Evolutionary conservation across 169 alveolate species (phyloP).

Genomic region (Babesia sp.): DNA sequence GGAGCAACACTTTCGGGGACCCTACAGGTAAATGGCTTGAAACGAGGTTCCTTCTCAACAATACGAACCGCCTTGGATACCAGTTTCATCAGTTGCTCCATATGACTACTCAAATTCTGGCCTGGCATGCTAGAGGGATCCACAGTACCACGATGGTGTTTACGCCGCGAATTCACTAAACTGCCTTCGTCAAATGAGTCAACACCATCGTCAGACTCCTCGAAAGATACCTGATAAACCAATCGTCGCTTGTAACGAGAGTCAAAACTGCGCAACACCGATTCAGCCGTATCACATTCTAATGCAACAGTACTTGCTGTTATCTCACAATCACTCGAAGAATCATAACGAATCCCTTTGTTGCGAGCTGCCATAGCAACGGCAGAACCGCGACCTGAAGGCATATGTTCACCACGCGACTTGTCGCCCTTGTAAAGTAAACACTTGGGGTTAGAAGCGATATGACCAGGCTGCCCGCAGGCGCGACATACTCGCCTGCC

Average conservation of each 20-base stretch:
- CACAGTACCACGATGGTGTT: neutral
- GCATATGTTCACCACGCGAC: neutral
- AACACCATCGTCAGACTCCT: conserved; percentile 32
- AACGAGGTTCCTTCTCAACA: conserved; percentile 60
- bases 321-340: conserved; percentile 59
- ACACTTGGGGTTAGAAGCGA: conserved; percentile 85
- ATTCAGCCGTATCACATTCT: conserved; percentile 43
- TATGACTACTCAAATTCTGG: conserved; percentile 16
- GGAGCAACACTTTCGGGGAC: conserved; percentile 85
- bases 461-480: conserved; percentile 86
- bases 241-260: conserved; percentile 32
- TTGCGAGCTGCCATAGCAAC: conserved; percentile 7
- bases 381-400: neutral
- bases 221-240: conserved; percentile 13
- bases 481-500: conserved; percentile 78
- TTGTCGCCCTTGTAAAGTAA: conserved; percentile 72
- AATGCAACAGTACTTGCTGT: conserved; percentile 43
- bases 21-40: conserved; percentile 76
- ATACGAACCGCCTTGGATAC: conserved; percentile 47
- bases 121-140: neutral
- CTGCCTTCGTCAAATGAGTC: conserved; percentile 33
- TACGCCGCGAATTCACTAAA: conserved; percentile 12
- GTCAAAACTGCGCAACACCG: conserved; percentile 36
- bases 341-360: conserved; percentile 9
- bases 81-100: conserved; percentile 39